phyloP scores from a whole-genome alignment of 208 protist genomes.

The Trichomonas vaginalis region DNA sequence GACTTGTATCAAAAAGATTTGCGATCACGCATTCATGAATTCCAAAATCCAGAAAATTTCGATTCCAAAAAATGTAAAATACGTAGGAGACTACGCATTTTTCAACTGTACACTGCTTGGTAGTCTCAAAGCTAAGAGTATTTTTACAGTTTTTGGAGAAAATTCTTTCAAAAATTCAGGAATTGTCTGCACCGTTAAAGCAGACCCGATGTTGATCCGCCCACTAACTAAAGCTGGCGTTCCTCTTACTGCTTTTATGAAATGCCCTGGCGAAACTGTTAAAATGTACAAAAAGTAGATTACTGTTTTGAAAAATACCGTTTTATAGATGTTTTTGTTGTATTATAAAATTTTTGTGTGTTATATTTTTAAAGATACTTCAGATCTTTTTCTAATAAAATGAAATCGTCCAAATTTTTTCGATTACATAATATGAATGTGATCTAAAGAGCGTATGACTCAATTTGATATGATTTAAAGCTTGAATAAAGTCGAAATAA shows the following conservation, averaged over 20 bases:
- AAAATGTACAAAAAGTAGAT: neutral
- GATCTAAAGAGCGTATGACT: too few species aligned
- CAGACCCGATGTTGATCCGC: neutral
- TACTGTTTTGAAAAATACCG: too few species aligned
- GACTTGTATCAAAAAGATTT: neutral
- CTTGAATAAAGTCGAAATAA: too few species aligned
- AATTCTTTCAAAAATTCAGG: neutral
- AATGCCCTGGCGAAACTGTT: neutral
- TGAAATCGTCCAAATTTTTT: too few species aligned
- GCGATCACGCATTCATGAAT: neutral
- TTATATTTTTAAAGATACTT: too few species aligned
- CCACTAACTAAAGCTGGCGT: neutral
- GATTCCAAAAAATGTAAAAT: neutral
- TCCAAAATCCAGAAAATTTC: neutral
- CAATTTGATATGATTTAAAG: too few species aligned
- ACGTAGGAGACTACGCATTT: neutral
- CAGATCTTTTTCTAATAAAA: too few species aligned
- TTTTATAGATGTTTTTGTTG: too few species aligned
- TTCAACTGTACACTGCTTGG: neutral
- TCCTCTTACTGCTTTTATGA: neutral
- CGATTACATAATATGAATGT: too few species aligned
- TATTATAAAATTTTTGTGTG: too few species aligned
- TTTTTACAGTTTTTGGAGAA: neutral
- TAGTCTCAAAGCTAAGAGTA: neutral
- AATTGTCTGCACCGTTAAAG: neutral